Evolutionary conservation across 129 eudicot species (phyloP).

Genomic region (Centrapalus pauciflorus): DNA sequence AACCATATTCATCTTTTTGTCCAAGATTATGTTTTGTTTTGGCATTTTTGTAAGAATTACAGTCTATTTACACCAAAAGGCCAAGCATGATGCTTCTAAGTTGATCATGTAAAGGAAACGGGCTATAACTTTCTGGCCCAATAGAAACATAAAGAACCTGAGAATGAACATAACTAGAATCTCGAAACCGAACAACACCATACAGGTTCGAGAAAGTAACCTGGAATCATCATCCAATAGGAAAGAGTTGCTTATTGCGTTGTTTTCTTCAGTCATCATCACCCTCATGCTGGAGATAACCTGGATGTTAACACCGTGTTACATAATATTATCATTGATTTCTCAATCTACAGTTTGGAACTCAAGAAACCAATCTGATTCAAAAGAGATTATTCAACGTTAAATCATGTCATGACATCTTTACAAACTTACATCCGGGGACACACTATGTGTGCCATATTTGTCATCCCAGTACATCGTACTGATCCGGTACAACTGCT

Average conservation of each 20-base stretch:
- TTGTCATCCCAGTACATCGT: slow-evolving; percentile 47
- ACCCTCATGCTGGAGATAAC: slow-evolving; percentile 93
- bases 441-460: slow-evolving; percentile 42
- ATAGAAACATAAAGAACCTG: background rate
- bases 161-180: background rate
- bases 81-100: background rate
- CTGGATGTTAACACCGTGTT: slow-evolving; percentile 21
- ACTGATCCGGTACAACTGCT: slow-evolving; percentile 39
- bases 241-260: slow-evolving; percentile 88
- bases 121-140: background rate
- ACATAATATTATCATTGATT: background rate
- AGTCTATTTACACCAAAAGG: background rate
- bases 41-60: too few species aligned
- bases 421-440: slow-evolving; percentile 35
- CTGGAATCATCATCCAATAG: slow-evolving; percentile 97
- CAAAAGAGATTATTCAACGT: background rate
- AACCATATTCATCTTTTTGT: too few species aligned
- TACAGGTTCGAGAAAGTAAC: slow-evolving; percentile 29
- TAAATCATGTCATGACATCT: background rate
- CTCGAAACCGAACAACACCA: background rate
- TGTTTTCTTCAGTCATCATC: slow-evolving; percentile 93
- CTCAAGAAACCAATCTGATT: background rate
- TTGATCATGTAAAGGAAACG: background rate
- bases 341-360: background rate
- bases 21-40: too few species aligned